Evolutionary conservation across 345 rosid species (phyloP), one percentile per base, ranked within the genome.

Genomic region (Lepidium africanum): DNA sequence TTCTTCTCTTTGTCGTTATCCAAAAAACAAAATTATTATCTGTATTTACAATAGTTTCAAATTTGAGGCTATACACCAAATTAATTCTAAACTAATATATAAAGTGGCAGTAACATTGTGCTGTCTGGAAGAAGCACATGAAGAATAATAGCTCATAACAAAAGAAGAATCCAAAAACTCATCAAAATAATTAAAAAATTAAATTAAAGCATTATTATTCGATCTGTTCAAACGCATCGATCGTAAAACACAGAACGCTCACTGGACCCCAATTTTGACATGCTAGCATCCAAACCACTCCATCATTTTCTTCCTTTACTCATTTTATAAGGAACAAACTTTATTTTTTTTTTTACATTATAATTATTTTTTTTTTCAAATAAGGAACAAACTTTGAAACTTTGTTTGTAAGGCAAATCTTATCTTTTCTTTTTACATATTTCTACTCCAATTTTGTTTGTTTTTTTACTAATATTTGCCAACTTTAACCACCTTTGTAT

Each of bases 61-160:
- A 43, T 1, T 15, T 17, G 14, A 21, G 42, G 15, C 49, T 54
- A 69, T 54, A 15, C 38, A 58, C 15, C 33, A 9, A 40, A 33
- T 35, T 35, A 19, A 52, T 52, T 23, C 0, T 46, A 55, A 17
- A 13, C 16, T 2, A 23, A 46, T 56, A 2, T 9, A 43, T 40
- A 47, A 58, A 65, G 32, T 65, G 71, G 47, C 71, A 49, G 47
- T 58, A 73, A 65, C 61, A 58, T 57, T 73, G 40, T 10, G 66
- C 46, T 47, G 71, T 72, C 70, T 60, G 30, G 54, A 70, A 60
- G 76, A 30, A 65, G 71, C 77, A 65, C 77, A 73, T 73, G 77
- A 56, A 38, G 39, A 48, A 72, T 65, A 65, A 65, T 64, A 48
- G 39, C 7, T 30, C 65, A 72, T 42, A 27, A 58, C 53, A 7